phyloP scores from a whole-genome alignment of 2,329 filamentous ascomycete genomes.

The Aspergillus ibericus region DNA sequence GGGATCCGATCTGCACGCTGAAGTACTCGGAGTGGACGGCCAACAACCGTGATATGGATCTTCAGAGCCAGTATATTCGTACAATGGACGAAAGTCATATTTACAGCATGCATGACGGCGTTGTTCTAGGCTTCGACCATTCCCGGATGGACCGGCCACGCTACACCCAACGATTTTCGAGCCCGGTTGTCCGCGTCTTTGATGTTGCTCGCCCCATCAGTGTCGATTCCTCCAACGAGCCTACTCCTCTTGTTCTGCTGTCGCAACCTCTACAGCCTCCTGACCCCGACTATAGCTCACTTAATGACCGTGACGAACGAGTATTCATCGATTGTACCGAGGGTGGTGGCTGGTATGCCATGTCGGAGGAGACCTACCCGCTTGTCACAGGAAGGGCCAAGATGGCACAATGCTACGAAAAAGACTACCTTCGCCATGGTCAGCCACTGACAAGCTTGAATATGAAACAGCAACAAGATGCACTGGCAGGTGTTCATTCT shows the following conservation, averaged over 20 bases:
- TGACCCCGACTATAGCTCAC: slow-evolving; percentile 41
- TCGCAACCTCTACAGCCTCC: slow-evolving; percentile 75
- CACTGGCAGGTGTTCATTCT: slow-evolving; percentile 70
- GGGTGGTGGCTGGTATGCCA: slow-evolving; percentile 87
- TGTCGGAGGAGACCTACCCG: slow-evolving; percentile 84
- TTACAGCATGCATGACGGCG: slow-evolving; percentile 81
- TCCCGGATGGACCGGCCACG: slow-evolving; percentile 55
- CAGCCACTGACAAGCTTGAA: slow-evolving; percentile 41
- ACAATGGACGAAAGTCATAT: slow-evolving; percentile 89
- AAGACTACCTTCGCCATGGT: slow-evolving; percentile 46
- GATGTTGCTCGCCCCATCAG: slow-evolving; percentile 77
- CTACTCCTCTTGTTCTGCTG: slow-evolving; percentile 74
- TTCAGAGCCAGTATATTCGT: slow-evolving; percentile 75
- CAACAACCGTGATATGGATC: slow-evolving; percentile 85
- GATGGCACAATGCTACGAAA: slow-evolving; percentile 58
- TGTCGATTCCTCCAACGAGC: slow-evolving; percentile 60
- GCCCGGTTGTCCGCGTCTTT: slow-evolving; percentile 83
- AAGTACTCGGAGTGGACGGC: slow-evolving; percentile 93
- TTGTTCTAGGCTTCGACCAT: slow-evolving; percentile 76
- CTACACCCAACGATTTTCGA: slow-evolving; percentile 69
- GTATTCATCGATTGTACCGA: slow-evolving; percentile 87
- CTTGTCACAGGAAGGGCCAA: slow-evolving; percentile 71
- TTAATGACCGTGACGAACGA: slow-evolving; percentile 59
- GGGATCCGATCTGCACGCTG: slow-evolving; percentile 79
- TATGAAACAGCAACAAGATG: slow-evolving; percentile 56